Evolutionary conservation across 2,329 filamentous ascomycete genomes (phyloP).

Genomic region (Fusarium abutilonis): DNA sequence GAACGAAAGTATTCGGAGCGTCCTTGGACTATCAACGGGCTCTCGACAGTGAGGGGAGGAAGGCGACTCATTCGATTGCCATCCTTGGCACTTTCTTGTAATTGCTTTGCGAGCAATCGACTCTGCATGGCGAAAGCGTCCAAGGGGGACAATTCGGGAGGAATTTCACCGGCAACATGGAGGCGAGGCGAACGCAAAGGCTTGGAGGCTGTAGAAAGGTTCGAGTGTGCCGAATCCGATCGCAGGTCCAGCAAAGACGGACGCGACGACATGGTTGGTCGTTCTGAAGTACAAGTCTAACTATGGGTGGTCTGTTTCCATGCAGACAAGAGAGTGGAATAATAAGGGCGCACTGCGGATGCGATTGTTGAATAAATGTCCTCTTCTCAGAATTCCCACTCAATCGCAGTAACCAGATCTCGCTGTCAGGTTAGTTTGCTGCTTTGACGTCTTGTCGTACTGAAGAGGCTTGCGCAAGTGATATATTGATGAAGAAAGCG

Average conservation of each 20-base stretch:
- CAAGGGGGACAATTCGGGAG: conserved; percentile 90
- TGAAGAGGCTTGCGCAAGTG: conserved; percentile 7
- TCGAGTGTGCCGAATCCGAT: conserved; percentile 64
- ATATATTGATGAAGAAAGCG: conserved; percentile 12
- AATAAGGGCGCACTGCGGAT: conserved; percentile 4
- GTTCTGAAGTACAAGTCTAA: conserved; percentile 21
- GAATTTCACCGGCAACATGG: conserved; percentile 81
- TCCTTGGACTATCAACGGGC: conserved; percentile 78
- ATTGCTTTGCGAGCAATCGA: conserved; percentile 83
- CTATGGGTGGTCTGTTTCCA: conserved; percentile 28
- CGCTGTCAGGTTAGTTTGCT: not conserved
- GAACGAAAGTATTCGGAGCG: conserved; percentile 85
- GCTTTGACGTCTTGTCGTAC: conserved; percentile 4
- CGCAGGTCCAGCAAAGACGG: conserved; percentile 69
- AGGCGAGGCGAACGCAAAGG: conserved; percentile 77
- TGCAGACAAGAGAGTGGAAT: conserved; percentile 15
- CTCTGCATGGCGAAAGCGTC: conserved; percentile 96
- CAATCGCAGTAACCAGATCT: not conserved
- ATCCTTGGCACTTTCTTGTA: conserved; percentile 79
- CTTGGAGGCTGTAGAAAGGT: conserved; percentile 56
- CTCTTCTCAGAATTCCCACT: conserved; percentile 6
- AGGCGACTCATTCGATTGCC: conserved; percentile 86
- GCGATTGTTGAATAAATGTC: not conserved
- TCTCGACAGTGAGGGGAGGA: conserved; percentile 82
- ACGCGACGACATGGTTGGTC: conserved; percentile 61